Base-by-base conservation (phyloP, 352 stramenopile species). In the Phytopythium oedochilum region DNA sequence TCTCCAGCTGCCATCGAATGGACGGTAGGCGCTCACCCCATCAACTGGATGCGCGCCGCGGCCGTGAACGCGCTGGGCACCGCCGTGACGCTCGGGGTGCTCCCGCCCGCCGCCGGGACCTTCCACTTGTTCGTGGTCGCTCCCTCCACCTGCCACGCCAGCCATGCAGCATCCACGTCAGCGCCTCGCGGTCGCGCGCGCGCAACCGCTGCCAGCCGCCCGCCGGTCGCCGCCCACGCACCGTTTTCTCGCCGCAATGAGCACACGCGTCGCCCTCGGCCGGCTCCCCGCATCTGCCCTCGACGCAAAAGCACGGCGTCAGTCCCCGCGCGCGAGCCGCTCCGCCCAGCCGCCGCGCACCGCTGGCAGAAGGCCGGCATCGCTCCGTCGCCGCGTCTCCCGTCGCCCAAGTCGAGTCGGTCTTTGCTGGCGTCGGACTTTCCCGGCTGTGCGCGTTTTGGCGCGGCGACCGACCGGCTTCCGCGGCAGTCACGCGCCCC, bases 321-420 rank as follows among this genome's bases (percentile, higher is more conserved):
- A 38, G 49, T 48, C 49, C 61, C 36, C 25, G 23, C 32, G 23
- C 14, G n/a, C 34, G 26, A 20, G 31, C 20, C 65, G 34, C 58
- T 35, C 36, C 18, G 11, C 22, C 9, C 15, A 18, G 3, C 6
- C 46, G 32, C 17, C 36, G 53, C 71, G 43, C 40, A 90, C 79
- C 75, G 86, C 54, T 77, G 64, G 53, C 81, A 91, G 53, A 91
- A 88, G 53, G 66, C 71, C 51, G 80, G 75, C 80, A 90, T 90
- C 17, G 42, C 47, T 62, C 22, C 25, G 42, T 66, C 39, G 48
- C 49, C 64, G n/a, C n/a, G n/a, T n/a, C n/a, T n/a, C n/a, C n/a
- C n/a, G n/a, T n/a, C n/a, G n/a, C n/a, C n/a, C n/a, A n/a, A n/a
- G n/a, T n/a, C n/a, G n/a, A n/a, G n/a, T n/a, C n/a, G n/a, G n/a